Evolutionary conservation across 2,329 filamentous ascomycete genomes (phyloP).

Genomic region (Cordyceps cicadae): DNA sequence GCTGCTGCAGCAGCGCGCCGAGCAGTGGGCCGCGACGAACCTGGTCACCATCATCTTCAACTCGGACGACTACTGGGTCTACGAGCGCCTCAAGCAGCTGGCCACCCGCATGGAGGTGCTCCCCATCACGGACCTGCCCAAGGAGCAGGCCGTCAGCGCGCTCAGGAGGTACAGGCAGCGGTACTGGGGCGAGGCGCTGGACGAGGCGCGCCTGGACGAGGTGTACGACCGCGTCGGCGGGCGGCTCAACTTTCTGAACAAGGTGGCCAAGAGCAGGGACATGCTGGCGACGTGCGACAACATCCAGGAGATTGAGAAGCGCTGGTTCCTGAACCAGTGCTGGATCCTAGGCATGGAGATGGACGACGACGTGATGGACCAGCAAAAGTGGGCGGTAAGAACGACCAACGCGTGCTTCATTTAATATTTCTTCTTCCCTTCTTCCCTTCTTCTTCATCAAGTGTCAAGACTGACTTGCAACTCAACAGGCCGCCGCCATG

Average conservation of each 20-base stretch:
- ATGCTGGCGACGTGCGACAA: constrained; percentile 74
- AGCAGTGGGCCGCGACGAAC: constrained; percentile 90
- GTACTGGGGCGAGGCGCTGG: constrained; percentile 59
- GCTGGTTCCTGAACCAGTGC: constrained; percentile 70
- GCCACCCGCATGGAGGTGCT: constrained; percentile 93
- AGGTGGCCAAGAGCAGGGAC: constrained; percentile 76
- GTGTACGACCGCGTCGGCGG: constrained; percentile 86
- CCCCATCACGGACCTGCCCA: constrained; percentile 74
- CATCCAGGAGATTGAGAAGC: constrained; percentile 61
- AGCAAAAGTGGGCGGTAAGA: constrained; percentile 88
- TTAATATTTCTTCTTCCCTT: too few species aligned
- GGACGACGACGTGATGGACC: constrained; percentile 98
- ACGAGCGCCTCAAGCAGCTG: constrained; percentile 85
- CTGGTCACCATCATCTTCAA: constrained; percentile 92
- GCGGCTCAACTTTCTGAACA: constrained; percentile 76
- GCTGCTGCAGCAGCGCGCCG: constrained; percentile 87
- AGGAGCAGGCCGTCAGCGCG: constrained; percentile 66
- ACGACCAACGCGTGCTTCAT: neutral
- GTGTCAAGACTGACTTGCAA: neutral
- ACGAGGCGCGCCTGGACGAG: constrained; percentile 53
- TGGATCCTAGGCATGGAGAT: constrained; percentile 65
- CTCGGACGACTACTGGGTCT: constrained; percentile 97
- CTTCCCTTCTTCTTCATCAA: too few species aligned
- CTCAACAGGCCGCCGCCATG: constrained; percentile 71
- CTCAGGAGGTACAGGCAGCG: constrained; percentile 71